Base-by-base conservation (phyloP, 768 basidiomycete genomes). In the Kwoniella mangroviensis region DNA sequence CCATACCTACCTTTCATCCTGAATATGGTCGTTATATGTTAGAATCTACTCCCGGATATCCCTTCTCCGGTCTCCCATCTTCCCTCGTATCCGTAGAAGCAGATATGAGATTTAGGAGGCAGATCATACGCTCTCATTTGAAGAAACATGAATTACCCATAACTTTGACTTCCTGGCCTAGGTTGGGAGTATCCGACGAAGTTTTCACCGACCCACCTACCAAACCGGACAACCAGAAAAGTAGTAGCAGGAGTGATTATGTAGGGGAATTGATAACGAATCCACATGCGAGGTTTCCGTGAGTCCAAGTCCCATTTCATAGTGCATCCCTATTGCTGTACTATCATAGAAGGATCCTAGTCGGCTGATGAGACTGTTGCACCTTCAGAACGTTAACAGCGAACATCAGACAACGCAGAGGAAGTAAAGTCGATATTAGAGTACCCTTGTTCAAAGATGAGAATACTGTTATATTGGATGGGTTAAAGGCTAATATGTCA, bases 21-120 rank as follows among this genome's bases (percentile, higher is more conserved):
- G 97, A 99, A 84, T 99, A 98, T 85, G 97, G 97, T 51, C 88
- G 95, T 49, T 98, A 92, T 85, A 99, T 99, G 97, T 87, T 99
- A 63, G 97, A 99, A 82, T 94, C 94, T 2, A 99, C 96, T 0
- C 97, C 97, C 0, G 97, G 97, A 2, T 89, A 90, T 59, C 97
- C 97, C 2, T 98, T 98, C 84, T 91, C 92, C 5, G 94, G 93
- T 11, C 90, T 88, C 17, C 88, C 98, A 51, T 86, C 87, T 26
- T 94, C 96, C 82, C 87, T 98, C 21, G 86, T 98, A 45, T 88
- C 90, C 5, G 95, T 99, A 5, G 96, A 99, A 84, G 84, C 86
- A 57, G 94, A 98, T 83, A 99, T 99, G 97, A 90, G 91, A 55
- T 93, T 93, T 82, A 88, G 96, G 78, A 93, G 97, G 45, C 87